These are phyloP conservation scores for Amphicarpaea edgeworthii DNA, from an alignment of 306 rosid genomes.

Conservation along the genomic window DNA sequence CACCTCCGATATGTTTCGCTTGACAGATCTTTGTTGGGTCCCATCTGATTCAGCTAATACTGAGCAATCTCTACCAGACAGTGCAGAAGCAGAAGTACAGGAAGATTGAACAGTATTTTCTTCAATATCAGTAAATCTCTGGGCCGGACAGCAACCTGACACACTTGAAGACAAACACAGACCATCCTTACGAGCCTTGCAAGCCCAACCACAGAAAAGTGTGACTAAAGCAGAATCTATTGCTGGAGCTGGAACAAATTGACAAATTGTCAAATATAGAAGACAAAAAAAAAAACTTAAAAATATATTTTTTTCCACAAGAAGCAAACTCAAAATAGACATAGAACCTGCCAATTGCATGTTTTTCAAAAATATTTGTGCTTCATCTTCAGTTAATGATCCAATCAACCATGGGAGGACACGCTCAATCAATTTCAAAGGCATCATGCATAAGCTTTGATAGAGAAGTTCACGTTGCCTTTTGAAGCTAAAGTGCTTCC, in stretches of 20 bases:
- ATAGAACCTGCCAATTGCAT: slow-evolving; percentile 92
- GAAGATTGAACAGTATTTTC: slow-evolving; percentile 60
- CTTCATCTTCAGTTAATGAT: slow-evolving; percentile 82
- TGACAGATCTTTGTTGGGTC: slow-evolving; percentile 64
- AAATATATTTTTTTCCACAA: slow-evolving; percentile 21
- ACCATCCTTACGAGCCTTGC: slow-evolving; percentile 95
- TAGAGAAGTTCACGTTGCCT: slow-evolving; percentile 90
- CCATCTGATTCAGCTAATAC: slow-evolving; percentile 59
- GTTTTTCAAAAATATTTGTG: slow-evolving; percentile 74
- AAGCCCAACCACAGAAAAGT: slow-evolving; percentile 97
- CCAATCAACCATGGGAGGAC: slow-evolving; percentile 93
- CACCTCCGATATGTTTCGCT: slow-evolving; percentile 56
- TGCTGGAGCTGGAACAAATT: slow-evolving; percentile 81
- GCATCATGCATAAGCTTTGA: slow-evolving; percentile 96
- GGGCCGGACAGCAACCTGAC: slow-evolving; percentile 81
- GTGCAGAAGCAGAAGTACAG: slow-evolving; percentile 67
- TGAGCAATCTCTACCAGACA: slow-evolving; percentile 63
- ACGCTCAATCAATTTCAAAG: slow-evolving; percentile 91
- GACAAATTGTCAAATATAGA: slow-evolving; percentile 52
- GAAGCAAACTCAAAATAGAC: slow-evolving; percentile 44
- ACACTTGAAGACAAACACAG: slow-evolving; percentile 81
- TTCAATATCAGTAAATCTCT: slow-evolving; percentile 64
- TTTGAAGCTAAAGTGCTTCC: slow-evolving; percentile 86
- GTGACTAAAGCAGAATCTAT: slow-evolving; percentile 91
- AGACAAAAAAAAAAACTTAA: slow-evolving; percentile 16